Evolutionary conservation across 1,139 yeast genomes (phyloP), one percentile per base, ranked within the genome.

Genomic region (Hansenula sp.): DNA sequence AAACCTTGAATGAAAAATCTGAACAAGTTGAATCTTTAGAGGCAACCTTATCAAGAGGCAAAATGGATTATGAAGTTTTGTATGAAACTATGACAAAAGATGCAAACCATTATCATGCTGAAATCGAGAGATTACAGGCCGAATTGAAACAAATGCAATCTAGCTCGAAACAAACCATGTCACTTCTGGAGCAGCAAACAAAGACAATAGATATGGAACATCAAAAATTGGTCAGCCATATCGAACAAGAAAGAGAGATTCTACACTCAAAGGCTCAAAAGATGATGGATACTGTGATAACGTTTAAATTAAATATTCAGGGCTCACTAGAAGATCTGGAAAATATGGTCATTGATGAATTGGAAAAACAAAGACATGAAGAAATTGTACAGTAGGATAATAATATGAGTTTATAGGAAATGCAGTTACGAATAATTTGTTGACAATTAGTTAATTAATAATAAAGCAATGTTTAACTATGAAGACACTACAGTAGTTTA

Each of bases 281-380:
- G 47, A 72, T 82, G 56, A 76, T 86, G 45, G 80, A 81, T 46
- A 70, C 66, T 44, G 76, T 81, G 33, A 77, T 84, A 43, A 75
- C 71, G 41, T 83, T 86, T 65, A 87, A 86, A 65, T 65, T 81
- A 45, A 77, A 75, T 45, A 72, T 85, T 40, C 91, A 84, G 58
- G 72, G 74, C 29, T 71, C 77, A 34, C 65, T 83, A 37, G 81
- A 79, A 55, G 78, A 73, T 43, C 68, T 80, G 44, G 86, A 79
- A 51, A 71, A 41, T 21, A 41, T 45, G 45, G 54, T 54, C 19
- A 60, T 67, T 47, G 68, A 67, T 24, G 77, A 72, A 47, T 58
- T 63, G 41, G 71, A 67, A 45, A 57, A 58, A 41, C 66, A 58
- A 41, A 52, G 46, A 33, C 29, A 31, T 21, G 46, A 39, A 5